Evolutionary conservation across 495 filamentous ascomycete genomes (phyloP).

Genomic region (Aspergillus biplanus): DNA sequence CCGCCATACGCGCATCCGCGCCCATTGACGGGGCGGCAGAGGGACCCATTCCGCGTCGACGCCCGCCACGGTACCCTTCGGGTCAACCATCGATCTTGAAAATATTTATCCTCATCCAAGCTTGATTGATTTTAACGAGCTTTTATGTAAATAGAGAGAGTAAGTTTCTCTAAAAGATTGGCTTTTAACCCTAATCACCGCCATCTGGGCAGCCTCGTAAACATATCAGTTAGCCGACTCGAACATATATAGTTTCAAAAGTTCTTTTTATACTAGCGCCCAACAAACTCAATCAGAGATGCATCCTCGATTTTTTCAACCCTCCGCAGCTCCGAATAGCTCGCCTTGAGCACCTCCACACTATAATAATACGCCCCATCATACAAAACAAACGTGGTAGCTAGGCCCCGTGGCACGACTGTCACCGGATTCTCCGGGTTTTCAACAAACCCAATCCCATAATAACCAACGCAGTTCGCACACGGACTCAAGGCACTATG

Average conservation of each 20-base stretch:
- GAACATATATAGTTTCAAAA: no score
- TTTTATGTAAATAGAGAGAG: no score
- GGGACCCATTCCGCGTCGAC: conserved; percentile 1
- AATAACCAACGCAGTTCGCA: not conserved
- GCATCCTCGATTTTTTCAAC: not conserved
- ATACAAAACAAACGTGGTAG: not conserved
- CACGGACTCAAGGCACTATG: not conserved
- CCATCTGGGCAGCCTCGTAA: no score
- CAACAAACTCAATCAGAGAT: not conserved
- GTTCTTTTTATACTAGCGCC: not conserved
- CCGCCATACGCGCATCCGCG: conserved; percentile 18
- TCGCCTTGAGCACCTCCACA: not conserved
- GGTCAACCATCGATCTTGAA: no score
- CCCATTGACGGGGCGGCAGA: conserved; percentile 16
- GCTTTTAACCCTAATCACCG: no score
- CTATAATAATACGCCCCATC: not conserved
- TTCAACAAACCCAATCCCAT: conserved; percentile 1
- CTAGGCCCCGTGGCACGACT: not conserved
- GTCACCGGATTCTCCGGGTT: not conserved
- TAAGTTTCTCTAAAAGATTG: no score
- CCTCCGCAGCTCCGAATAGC: not conserved
- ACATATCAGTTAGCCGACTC: no score
- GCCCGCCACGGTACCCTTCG: conserved; percentile 12
- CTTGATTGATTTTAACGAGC: no score
- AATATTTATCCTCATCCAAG: no score